Evolutionary conservation across 2,329 filamentous ascomycete genomes (phyloP).

Genomic region (Calonectria crousiana): DNA sequence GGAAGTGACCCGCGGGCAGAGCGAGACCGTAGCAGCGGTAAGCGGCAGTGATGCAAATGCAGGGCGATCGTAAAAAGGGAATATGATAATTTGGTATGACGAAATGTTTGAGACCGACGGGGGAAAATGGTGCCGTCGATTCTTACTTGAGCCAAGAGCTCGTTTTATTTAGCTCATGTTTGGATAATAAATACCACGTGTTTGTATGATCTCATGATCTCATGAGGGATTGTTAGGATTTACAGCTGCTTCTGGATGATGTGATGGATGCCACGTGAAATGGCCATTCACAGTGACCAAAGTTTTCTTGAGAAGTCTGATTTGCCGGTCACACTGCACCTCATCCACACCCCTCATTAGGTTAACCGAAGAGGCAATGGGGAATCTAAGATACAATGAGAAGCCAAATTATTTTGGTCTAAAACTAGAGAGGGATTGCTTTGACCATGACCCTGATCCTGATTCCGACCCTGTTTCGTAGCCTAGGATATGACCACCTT

Average conservation of each 20-base stretch:
- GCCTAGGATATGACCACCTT: too few relatives aligned
- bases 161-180: constrained; percentile 6
- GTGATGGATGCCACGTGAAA: too few relatives aligned
- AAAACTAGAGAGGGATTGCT: too few relatives aligned
- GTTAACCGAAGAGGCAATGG: too few relatives aligned
- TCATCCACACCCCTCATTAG: too few relatives aligned
- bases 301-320: constrained; percentile 17
- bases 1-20: not conserved
- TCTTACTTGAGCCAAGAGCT: constrained; percentile 12
- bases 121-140: not conserved
- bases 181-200: constrained; percentile 2
- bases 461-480: too few relatives aligned
- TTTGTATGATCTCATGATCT: not conserved
- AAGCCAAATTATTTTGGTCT: too few relatives aligned
- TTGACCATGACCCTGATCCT: too few relatives aligned
- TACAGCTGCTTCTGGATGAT: too few relatives aligned
- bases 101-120: not conserved
- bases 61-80: not conserved
- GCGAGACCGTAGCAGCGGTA: not conserved
- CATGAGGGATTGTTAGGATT: too few relatives aligned
- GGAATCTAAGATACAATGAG: too few relatives aligned
- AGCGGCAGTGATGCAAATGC: constrained; percentile 9
- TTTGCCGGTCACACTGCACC: too few relatives aligned
- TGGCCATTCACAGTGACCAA: constrained; percentile 39
- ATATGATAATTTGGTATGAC: not conserved